These are phyloP conservation scores for Aspergillus flavus DNA, from an alignment of 2,329 filamentous ascomycete genomes.

Conservation along the genomic window DNA sequence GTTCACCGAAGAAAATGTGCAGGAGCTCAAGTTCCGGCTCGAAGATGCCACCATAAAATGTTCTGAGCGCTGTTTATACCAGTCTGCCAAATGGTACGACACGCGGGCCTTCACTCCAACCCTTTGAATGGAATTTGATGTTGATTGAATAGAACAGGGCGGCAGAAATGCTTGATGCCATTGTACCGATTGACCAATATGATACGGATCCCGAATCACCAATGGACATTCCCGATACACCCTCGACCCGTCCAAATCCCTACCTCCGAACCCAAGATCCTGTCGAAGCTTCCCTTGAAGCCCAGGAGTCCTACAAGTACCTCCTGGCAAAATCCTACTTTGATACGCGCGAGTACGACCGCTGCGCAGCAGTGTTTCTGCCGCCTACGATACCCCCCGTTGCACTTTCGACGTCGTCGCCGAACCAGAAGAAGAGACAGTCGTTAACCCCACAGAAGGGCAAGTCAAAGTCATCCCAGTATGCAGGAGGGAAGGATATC, in stretches of 20 bases:
- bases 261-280: conserved; percentile 63
- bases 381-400: conserved; percentile 76
- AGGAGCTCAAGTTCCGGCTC: conserved; percentile 70
- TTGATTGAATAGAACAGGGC: conserved; percentile 62
- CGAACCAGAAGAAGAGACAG: conserved; percentile 42
- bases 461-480: conserved; percentile 61
- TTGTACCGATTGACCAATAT: conserved; percentile 61
- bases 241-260: conserved; percentile 53
- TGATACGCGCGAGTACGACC: conserved; percentile 92
- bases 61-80: conserved; percentile 92
- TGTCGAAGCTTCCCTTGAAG: conserved; percentile 74
- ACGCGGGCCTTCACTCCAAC: not conserved
- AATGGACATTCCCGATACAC: conserved; percentile 58
- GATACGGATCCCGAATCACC: conserved; percentile 63
- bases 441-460: conserved; percentile 53
- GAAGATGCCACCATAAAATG: conserved; percentile 88
- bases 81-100: conserved; percentile 88
- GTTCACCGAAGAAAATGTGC: conserved; percentile 41
- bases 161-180: conserved; percentile 86
- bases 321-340: conserved; percentile 92
- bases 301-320: conserved; percentile 78
- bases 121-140: not conserved
- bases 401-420: conserved; percentile 51
- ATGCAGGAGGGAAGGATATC: conserved; percentile 40
- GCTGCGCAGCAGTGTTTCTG: conserved; percentile 85